Evolutionary conservation across 129 eudicot genomes (phyloP).

Genomic region (Scalesia atractyloides): DNA sequence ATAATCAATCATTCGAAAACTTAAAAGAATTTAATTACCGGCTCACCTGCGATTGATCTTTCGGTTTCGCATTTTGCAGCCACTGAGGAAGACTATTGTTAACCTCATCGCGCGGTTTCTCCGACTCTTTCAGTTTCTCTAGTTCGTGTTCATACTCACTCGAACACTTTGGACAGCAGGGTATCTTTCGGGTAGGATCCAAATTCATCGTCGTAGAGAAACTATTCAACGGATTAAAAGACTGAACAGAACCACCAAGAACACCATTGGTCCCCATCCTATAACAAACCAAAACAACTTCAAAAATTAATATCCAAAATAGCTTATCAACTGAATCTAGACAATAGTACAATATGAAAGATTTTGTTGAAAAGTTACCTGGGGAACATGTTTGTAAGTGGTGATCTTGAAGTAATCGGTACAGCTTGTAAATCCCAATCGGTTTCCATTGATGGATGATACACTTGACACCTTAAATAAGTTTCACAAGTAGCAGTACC

Average conservation of each 20-base stretch:
- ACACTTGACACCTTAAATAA: conserved; percentile 87
- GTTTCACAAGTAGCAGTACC: conserved; percentile 97
- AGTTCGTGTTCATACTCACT: conserved; percentile 67
- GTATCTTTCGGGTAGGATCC: conserved; percentile 39
- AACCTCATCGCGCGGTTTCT: conserved; percentile 47
- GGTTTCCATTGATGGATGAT: conserved; percentile 79
- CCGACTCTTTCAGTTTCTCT: conserved; percentile 49
- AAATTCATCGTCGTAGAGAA: conserved; percentile 41
- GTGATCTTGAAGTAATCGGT: conserved; percentile 80
- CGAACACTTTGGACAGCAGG: conserved; percentile 72
- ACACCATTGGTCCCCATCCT: conserved; percentile 69
- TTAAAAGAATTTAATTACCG: not conserved
- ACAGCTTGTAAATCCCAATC: conserved; percentile 98
- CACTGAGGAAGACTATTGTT: conserved; percentile 74
- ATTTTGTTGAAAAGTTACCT: conserved; percentile 48
- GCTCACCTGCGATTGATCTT: conserved; percentile 53
- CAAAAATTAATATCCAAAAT: conserved; percentile 7
- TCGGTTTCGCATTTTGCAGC: conserved; percentile 71
- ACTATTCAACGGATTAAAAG: conserved; percentile 49
- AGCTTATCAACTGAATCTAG: conserved; percentile 10
- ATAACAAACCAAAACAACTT: conserved; percentile 13
- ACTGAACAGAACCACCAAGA: conserved; percentile 56
- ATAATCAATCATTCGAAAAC: not conserved
- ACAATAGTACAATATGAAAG: not conserved
- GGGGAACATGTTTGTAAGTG: conserved; percentile 57